Conservation (phyloP, 768 basidiomycete genomes). For the Dacryopinax spathularia region DNA sequence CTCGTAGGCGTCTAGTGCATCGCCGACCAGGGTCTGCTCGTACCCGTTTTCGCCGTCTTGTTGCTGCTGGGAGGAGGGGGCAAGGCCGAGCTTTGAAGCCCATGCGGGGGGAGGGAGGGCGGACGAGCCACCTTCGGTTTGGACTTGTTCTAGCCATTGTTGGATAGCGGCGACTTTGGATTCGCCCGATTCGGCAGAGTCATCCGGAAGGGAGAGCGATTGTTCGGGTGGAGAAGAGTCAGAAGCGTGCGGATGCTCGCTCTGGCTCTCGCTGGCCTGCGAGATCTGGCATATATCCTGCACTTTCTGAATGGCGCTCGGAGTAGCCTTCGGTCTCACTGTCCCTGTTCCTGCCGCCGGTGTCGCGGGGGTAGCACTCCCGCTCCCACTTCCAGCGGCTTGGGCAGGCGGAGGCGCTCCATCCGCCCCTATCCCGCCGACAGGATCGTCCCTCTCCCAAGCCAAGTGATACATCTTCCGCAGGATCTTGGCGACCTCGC, state of each 20-base stretch:
- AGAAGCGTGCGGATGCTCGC: background rate
- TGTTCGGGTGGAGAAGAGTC: too few species aligned
- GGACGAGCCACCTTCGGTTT: background rate
- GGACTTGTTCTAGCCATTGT: background rate
- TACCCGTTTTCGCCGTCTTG: background rate
- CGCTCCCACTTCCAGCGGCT: too few species aligned
- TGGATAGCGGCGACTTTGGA: background rate
- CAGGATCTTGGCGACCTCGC: background rate
- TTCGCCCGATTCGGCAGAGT: background rate
- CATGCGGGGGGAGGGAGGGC: background rate
- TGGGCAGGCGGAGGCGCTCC: background rate
- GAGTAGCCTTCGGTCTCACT: background rate
- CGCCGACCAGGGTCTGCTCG: background rate
- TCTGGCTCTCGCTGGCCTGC: background rate
- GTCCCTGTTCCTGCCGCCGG: too few species aligned
- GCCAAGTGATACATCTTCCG: background rate
- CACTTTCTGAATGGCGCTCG: background rate
- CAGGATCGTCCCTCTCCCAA: background rate
- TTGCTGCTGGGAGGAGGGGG: too few species aligned
- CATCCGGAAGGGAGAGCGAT: too few species aligned
- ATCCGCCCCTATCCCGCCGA: background rate
- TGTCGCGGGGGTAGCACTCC: too few species aligned
- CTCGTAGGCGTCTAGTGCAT: background rate
- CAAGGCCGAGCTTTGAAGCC: background rate
- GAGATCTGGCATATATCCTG: slow-evolving; percentile 2